Conservation (phyloP, 495 filamentous ascomycete genomes). For the Aspergillus indologenus region DNA sequence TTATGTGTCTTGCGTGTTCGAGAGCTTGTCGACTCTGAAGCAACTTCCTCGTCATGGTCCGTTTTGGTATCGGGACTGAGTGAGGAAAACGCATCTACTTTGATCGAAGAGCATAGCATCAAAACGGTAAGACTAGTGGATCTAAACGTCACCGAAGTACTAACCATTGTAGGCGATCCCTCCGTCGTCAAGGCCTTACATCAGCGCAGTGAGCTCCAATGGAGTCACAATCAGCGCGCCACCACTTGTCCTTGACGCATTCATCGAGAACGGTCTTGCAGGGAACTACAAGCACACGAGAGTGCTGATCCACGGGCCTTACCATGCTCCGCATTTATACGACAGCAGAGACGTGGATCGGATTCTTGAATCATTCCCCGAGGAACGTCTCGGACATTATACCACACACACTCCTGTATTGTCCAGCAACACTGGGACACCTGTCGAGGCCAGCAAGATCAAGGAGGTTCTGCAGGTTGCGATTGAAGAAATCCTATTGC, state of each 20-base stretch:
- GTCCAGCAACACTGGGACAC: conserved; percentile 16
- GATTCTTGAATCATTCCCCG: conserved; percentile 47
- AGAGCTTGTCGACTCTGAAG: conserved; percentile 31
- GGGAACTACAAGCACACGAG: conserved; percentile 54
- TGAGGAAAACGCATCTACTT: conserved; percentile 24
- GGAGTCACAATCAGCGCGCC: conserved; percentile 78
- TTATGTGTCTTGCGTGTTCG: conserved; percentile 49
- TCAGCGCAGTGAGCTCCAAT: conserved; percentile 68
- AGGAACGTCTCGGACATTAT: conserved; percentile 21
- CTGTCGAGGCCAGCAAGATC: conserved; percentile 6
- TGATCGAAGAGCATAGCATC: conserved; percentile 57
- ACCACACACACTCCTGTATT: conserved; percentile 8
- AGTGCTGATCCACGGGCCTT: conserved; percentile 76
- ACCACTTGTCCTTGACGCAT: conserved; percentile 55
- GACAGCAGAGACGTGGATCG: conserved; percentile 55
- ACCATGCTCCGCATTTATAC: conserved; percentile 76
- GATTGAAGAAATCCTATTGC: conserved; percentile 18
- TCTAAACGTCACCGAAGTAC: conserved; percentile 37
- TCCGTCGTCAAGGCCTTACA: conserved; percentile 60
- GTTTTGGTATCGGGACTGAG: conserved; percentile 37
- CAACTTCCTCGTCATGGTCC: conserved; percentile 36
- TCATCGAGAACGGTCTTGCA: conserved; percentile 54
- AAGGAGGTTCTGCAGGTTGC: conserved; percentile 13
- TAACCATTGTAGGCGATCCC: conserved; percentile 52
- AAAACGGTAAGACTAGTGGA: conserved; percentile 43